Evolutionary conservation across 345 rosid genomes (phyloP).

Genomic region (Linum tenue): DNA sequence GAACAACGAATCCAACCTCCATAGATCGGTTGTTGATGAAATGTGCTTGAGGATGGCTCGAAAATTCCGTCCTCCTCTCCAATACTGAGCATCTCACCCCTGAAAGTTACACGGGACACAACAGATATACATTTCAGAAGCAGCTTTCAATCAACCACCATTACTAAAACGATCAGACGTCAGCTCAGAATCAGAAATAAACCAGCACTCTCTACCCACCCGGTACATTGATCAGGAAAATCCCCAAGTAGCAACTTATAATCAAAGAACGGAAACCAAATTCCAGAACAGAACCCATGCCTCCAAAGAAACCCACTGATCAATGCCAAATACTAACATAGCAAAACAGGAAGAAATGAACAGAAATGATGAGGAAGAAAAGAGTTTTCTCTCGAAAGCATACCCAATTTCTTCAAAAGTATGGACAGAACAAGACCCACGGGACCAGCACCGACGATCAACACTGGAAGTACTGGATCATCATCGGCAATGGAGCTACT

Average conservation of each 20-base stretch:
- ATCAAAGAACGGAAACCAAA: too few relatives aligned
- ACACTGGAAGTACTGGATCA: slow-evolving; percentile 55
- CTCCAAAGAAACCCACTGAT: too few relatives aligned
- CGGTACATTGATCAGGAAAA: too few relatives aligned
- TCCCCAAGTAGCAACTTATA: too few relatives aligned
- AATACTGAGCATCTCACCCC: slow-evolving; percentile 66
- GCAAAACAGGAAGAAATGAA: neutral
- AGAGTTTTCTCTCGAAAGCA: neutral
- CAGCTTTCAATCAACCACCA: neutral
- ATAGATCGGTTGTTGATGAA: slow-evolving; percentile 90
- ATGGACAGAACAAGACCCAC: slow-evolving; percentile 86
- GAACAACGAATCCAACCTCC: slow-evolving; percentile 52
- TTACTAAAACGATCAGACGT: neutral
- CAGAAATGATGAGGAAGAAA: neutral
- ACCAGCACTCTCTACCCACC: too few relatives aligned
- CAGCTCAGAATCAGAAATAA: too few relatives aligned
- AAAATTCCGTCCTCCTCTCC: slow-evolving; percentile 63
- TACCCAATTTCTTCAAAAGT: slow-evolving; percentile 75
- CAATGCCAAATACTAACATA: neutral
- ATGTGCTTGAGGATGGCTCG: slow-evolving; percentile 88
- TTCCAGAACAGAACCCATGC: too few relatives aligned
- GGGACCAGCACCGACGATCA: slow-evolving; percentile 94
- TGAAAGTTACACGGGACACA: slow-evolving; percentile 18
- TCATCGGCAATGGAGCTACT: slow-evolving; percentile 13
- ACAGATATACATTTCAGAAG: neutral